Base-by-base conservation (phyloP, 495 filamentous ascomycete species). In the Chaetomium fimeti region DNA sequence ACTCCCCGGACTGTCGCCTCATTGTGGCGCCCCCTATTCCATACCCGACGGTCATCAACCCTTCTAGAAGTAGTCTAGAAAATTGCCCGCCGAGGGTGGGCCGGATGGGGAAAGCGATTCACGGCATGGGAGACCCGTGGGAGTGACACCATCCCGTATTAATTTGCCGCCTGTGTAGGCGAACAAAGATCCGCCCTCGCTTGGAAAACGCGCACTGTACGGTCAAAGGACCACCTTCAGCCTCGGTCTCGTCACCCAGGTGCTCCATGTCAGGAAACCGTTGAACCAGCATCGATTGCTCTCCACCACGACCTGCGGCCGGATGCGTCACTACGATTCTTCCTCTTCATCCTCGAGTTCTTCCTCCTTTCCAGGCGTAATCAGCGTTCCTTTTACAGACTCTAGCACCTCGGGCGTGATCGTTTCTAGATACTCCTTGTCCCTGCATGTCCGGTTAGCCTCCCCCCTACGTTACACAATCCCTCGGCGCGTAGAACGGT, bases 351-450 rank as follows among this genome's bases (percentile, higher is more conserved):
- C 52, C 40, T 74, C 74, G 24, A 82, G 74, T 59, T 84, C 82
- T 22, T 83, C 75, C 62, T 84, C 82, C 27, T 76, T 80, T 49
- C 83, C 83, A 7, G 69, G 69, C 0, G 63, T 49, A 8, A 83
- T 71, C 27, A 82, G 67, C 20, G 67, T 69, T 6, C 84, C 84
- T 49, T 80, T 61, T 6, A 86, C 78, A 40, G 78, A 73, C 20
- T 78, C 66, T 9, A 76, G 61, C 20, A 85, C 79, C 68, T 86
- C 82, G 1, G 77, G 77, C 9, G 83, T 75, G 32, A 85, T 72
- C 52, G 77, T 78, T 49, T 84, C 81, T 4, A 85, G 66, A 60
- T 76, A 83, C 18, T 75, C 78, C 28, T 68, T 69, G 65, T 85
- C 81, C 67, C 80, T 81, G 61, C 38, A 45, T 18, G 25, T 27